Evolutionary conservation across 208 protist species (phyloP), one percentile per base, ranked within the genome.

Genomic region (Leishmania arabica): DNA sequence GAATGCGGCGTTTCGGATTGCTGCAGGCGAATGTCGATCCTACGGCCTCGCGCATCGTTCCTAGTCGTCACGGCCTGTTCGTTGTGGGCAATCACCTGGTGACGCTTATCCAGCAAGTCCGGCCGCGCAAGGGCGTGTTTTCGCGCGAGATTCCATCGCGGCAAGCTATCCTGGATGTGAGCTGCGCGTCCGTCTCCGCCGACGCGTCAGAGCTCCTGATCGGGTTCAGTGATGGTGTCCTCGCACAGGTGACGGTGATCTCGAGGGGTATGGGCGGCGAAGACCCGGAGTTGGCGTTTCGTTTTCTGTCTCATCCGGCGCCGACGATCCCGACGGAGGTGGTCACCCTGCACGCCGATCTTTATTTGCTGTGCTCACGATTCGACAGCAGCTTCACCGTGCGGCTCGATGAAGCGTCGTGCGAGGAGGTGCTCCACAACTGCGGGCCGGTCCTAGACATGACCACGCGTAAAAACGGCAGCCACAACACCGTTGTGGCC

Each of bases 401-500:
- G 47, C 84, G 91, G 2, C 81, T 88, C 42, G 62, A 51, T 70
- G 86, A 84, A 19, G 80, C 80, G 45, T 72, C 83, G 75, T 88
- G 80, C 54, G 80, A 84, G 34, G 82, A 80, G 9, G 84, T 95
- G 2, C 54, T 95, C 31, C 71, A 88, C 27, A 89, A 97, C 84
- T 92, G 88, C 80, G 94, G 94, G 34, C 92, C 92, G 1, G 90
- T 96, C 5, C 78, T 96, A 24, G 91, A 92, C 75, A 91, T 97
- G 79, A 85, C 87, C 13, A 86, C 91, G 40, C 79, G 88, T 19
- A 75, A 79, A 1, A 90, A 90, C 78, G 89, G 85, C 11, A 79
- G 88, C 19, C 80, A 82, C 4, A 82, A 80, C 69, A 95, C 86
- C 76, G 87, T 96, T 15, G 85, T 97, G 49, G 93, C 93, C 24